Percentiles rank a stretch among this genome's conserved stretches.
These are phyloP conservation scores for Achlya hypogyna DNA, from an alignment of 352 stramenopile genomes.

Conservation along the genomic window DNA sequence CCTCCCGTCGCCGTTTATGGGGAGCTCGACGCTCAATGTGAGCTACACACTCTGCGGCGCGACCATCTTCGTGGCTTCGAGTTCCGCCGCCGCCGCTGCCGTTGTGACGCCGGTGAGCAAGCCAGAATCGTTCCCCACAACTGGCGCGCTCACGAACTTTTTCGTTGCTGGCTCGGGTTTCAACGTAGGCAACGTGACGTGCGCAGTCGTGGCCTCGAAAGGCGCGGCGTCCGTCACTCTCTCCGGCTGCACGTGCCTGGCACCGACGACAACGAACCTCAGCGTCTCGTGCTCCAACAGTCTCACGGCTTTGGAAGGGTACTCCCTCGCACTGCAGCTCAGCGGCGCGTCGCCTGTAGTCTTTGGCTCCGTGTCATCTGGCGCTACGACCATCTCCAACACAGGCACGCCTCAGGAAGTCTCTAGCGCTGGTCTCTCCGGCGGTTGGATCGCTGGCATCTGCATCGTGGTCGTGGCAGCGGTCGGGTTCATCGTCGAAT, in stretches of 20 bases:
- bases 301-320: background rate
- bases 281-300: background rate
- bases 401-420: slow-evolving; percentile 34
- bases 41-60: background rate
- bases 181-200: background rate
- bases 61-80: background rate
- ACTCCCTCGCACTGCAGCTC: background rate
- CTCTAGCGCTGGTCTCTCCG: slow-evolving; percentile 45
- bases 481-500: slow-evolving; percentile 63
- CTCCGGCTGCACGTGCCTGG: background rate
- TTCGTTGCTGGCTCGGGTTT: background rate
- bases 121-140: background rate
- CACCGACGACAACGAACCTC: background rate
- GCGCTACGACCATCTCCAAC: background rate
- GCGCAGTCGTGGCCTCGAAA: background rate
- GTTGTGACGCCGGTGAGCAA: background rate
- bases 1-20: background rate
- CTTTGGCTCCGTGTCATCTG: background rate
- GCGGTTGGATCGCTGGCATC: slow-evolving; percentile 60
- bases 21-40: background rate
- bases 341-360: background rate
- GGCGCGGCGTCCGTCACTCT: background rate
- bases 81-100: too few species aligned
- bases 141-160: background rate
- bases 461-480: slow-evolving; percentile 53